Conservation (phyloP, 176 grass and related monocot species). For the Lolium multiflorum region DNA sequence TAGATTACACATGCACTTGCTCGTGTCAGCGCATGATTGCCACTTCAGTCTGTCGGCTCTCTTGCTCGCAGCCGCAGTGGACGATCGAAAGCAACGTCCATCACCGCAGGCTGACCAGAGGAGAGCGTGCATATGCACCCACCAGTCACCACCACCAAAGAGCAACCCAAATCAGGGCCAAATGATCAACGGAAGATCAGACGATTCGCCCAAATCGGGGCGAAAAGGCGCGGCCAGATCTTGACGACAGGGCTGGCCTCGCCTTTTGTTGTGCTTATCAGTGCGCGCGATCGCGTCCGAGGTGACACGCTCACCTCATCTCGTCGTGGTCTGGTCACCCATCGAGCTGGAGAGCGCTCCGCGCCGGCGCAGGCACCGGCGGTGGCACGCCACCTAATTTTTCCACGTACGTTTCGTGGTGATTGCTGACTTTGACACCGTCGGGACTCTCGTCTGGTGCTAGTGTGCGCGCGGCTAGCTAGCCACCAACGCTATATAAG, state of each 20-base stretch:
- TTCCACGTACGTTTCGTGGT: neutral
- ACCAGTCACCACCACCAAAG: neutral
- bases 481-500: conserved; percentile 21
- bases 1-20: neutral
- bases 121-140: neutral
- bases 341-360: neutral
- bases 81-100: conserved; percentile 44
- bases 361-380: neutral
- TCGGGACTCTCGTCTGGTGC: neutral
- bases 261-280: neutral
- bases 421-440: conserved; percentile 21
- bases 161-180: neutral
- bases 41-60: neutral
- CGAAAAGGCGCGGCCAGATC: neutral
- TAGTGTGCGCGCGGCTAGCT: neutral
- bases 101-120: neutral
- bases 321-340: neutral
- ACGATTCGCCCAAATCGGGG: neutral
- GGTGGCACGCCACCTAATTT: conserved; percentile 44
- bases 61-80: neutral
- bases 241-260: neutral
- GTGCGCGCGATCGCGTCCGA: neutral
- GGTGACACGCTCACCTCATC: neutral
- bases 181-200: neutral
- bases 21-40: neutral